Evolutionary conservation across 78 protist species (phyloP), one percentile per base, ranked within the genome.

Genomic region (Dictyostelium capitatum): DNA sequence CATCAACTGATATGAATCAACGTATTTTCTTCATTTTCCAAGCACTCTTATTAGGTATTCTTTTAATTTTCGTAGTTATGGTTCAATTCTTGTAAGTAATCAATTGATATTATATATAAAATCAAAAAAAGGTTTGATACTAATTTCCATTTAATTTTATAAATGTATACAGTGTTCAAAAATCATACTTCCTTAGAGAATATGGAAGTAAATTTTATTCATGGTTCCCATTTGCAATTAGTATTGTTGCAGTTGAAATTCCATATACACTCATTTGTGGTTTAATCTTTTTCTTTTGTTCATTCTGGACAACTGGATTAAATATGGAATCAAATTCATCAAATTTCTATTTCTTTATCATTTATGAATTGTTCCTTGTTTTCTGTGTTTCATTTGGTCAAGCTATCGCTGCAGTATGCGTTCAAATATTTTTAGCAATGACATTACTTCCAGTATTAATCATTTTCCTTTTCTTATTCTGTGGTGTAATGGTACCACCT

Each of bases 171-270:
- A 37, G 43, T 37, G 14, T 82, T 19, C 95, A 91, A 69, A 43
- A 81, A 32, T 77, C 70, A n/a, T 91, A 74, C 51, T 91, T 91
- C 62, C 19, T 67, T 2, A 54, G 95, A 37, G 95, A 91, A 15
- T 91, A 82, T 69, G 82, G 90, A 1, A 57, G 80, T 30, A 91
- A 91, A 51, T 80, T 82, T 50, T 91, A 91, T 46, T 69, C 85
- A 25, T 91, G 95, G 95, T 43, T 70, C 78, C 90, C 95, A 62
- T 91, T 91, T 32, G 95, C 90, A 14, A 41, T 91, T 1, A n/a
- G 65, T 4, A 91, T 91, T 41, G 90, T 82, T 0, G 6, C 82
- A 32, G 95, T 91, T 4, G 95, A 91, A 51, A 20, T 91, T 10
- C 95, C 95, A 28, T 91, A 82, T 25, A 37, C 77, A 2, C 2